These are phyloP conservation scores for Saussurea involucrata DNA, from an alignment of 129 eudicot species.

Conservation along the genomic window DNA sequence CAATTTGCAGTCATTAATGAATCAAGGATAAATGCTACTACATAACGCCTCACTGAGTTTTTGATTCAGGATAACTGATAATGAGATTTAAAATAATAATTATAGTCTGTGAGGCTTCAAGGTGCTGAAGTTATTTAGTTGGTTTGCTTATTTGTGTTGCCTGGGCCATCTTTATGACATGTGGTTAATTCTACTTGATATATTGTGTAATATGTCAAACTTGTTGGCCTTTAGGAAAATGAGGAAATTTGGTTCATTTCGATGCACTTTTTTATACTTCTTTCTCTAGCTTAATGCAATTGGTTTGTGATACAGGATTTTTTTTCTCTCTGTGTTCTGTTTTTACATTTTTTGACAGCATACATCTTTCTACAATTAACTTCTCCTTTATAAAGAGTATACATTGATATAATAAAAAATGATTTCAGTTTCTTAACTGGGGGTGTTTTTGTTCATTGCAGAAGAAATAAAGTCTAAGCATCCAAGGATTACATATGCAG, in stretches of 20 bases:
- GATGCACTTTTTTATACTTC: not conserved
- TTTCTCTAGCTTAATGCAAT: not conserved
- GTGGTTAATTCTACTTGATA: not conserved
- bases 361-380: not conserved
- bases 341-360: not conserved
- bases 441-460: slow-evolving; percentile 26
- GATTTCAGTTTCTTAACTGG: not conserved
- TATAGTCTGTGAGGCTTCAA: not conserved
- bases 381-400: not conserved
- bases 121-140: not conserved
- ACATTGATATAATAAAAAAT: not conserved
- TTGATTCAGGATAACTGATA: not conserved
- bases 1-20: not conserved
- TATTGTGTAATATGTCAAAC: not conserved
- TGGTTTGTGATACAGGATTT: not conserved
- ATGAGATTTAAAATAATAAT: not conserved
- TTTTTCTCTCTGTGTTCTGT: not conserved
- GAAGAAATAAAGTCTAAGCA: slow-evolving; percentile 67
- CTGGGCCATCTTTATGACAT: not conserved
- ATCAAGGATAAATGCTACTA: not conserved
- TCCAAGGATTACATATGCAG: slow-evolving; percentile 72
- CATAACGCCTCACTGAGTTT: not conserved
- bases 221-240: not conserved
- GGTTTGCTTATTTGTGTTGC: not conserved
- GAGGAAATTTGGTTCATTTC: not conserved